Base-by-base conservation (phyloP, 768 basidiomycete genomes). In the Bullera alba region DNA sequence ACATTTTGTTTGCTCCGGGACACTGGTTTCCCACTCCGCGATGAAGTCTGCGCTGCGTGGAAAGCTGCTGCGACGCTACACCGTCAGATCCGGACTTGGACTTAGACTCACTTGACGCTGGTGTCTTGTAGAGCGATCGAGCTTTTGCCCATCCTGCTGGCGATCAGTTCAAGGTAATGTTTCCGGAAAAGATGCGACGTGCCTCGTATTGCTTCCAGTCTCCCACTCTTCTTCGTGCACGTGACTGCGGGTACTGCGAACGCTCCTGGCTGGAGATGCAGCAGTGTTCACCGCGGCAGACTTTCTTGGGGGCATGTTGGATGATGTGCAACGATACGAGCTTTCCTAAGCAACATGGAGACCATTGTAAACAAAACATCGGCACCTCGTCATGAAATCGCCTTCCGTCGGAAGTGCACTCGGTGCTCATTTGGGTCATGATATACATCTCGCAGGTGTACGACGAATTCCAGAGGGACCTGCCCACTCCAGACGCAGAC, bases 31-130 rank as follows among this genome's bases (percentile, higher is more conserved):
- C n/a, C n/a, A n/a, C n/a, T n/a, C n/a, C n/a, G n/a, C n/a, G n/a
- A n/a, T n/a, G n/a, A n/a, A n/a, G 50, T 60, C 39, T 62, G 57
- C 46, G 65, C 65, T 19, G 62, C 60, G 38, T 64, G 58, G 50
- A 67, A 64, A 3, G 65, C 65, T 19, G 57, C 58, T 10, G 65
- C 65, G 39, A 67, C 46, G 30, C 65, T 67, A 37, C 16, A 2
- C 49, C 28, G n/a, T 36, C 5, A 16, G 28, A 28, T 3, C n/a
- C 12, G 23, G n/a, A 35, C 4, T 5, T 2, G 48, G 4, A 2
- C 27, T 17, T 4, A 10, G 21, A 56, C 61, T 45, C 44, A 65
- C 63, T 65, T 65, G 29, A 65, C 63, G 29, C 50, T 52, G 4
- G 63, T 65, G 38, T 61, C 62, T 27, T 60, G 50, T n/a, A 60